Conservation (phyloP, 345 rosid genomes). For the Clausena lansium region DNA sequence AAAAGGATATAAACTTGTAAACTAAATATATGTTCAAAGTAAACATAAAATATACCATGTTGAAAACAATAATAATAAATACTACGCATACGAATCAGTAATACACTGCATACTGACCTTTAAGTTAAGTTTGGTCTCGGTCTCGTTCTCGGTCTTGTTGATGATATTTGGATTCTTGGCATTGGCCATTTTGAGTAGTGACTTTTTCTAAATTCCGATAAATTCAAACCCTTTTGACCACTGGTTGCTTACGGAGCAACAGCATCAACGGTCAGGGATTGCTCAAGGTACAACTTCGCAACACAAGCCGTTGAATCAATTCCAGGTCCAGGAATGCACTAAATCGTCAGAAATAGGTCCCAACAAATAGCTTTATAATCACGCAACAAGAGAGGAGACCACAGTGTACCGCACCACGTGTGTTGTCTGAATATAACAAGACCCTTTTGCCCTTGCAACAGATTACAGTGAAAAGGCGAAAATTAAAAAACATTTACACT, state of each 20-base stretch:
- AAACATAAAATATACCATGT: not conserved
- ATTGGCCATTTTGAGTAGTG: not conserved
- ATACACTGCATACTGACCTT: not conserved
- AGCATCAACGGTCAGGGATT: constrained; percentile 38
- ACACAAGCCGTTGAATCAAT: constrained; percentile 5
- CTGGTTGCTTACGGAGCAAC: constrained; percentile 14
- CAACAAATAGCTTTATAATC: not conserved
- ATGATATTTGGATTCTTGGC: not conserved
- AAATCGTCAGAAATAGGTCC: constrained; percentile 9
- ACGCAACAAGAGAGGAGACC: not conserved
- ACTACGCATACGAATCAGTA: not conserved
- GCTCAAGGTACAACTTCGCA: not conserved
- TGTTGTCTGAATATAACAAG: not conserved
- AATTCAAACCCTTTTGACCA: constrained; percentile 1
- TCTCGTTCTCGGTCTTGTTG: not conserved
- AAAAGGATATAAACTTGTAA: not conserved
- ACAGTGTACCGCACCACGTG: constrained; percentile 6
- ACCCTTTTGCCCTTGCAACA: not conserved
- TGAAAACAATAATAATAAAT: not conserved
- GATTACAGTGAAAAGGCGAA: not conserved
- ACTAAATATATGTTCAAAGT: not conserved
- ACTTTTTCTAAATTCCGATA: not conserved
- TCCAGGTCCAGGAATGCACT: not conserved
- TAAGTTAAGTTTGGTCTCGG: too few relatives aligned
- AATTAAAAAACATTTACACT: not conserved